phyloP scores from a whole-genome alignment of 1,139 yeast genomes.

The Arxiozyma telluris region DNA sequence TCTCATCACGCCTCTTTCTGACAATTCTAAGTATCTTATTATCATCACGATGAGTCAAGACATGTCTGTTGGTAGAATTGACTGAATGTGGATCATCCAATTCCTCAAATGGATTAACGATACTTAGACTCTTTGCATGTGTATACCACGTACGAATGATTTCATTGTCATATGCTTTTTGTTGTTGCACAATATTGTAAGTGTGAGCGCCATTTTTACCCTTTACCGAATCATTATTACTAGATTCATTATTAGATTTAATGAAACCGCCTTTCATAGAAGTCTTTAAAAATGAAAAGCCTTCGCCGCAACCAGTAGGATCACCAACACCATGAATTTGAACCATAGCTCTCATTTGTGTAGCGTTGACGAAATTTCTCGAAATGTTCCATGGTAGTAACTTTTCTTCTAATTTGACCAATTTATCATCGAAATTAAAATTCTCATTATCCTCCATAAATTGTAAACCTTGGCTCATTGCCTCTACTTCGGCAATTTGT shows the following conservation, averaged over 20 bases:
- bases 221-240: slow-evolving; percentile 1
- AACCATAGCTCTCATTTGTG: slow-evolving; percentile 94
- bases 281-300: slow-evolving; percentile 79
- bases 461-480: slow-evolving; percentile 92
- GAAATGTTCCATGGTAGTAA: slow-evolving; percentile 91
- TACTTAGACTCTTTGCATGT: slow-evolving; percentile 60
- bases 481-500: slow-evolving; percentile 76
- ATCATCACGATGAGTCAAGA: slow-evolving; percentile 23
- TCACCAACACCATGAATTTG: slow-evolving; percentile 97
- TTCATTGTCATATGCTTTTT: slow-evolving; percentile 86
- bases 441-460: slow-evolving; percentile 63
- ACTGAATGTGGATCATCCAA: slow-evolving; percentile 32
- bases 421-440: slow-evolving; percentile 39
- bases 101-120: slow-evolving; percentile 36
- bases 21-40: slow-evolving; percentile 60
- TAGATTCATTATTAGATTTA: slow-evolving; percentile 37
- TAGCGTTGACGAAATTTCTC: slow-evolving; percentile 82
- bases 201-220: slow-evolving; percentile 42
- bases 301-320: slow-evolving; percentile 87
- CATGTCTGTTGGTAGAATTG: slow-evolving; percentile 30
- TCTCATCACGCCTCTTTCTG: slow-evolving; percentile 71
- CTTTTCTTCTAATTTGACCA: slow-evolving; percentile 64
- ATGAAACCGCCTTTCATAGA: slow-evolving; percentile 93
- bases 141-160: slow-evolving; percentile 85
- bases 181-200: slow-evolving; percentile 78